Conservation (phyloP, 441 rosid species). For the Biscutella laevigata region DNA sequence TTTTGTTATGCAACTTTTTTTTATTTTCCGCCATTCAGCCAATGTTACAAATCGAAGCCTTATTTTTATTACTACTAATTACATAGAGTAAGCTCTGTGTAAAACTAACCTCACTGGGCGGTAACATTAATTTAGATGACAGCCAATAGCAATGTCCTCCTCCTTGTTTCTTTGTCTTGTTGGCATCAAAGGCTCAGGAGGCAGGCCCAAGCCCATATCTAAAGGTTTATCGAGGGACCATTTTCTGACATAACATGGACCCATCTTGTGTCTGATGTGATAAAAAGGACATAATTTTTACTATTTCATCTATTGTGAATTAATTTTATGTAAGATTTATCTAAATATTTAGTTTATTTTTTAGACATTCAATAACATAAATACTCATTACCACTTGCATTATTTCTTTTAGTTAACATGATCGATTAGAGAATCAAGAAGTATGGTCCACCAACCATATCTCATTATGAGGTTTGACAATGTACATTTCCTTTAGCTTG, state of each 20-base stretch:
- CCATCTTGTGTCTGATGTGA: conserved; percentile 2
- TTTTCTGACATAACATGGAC: conserved; percentile 10
- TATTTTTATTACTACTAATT: conserved; percentile 6
- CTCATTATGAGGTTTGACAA: conserved; percentile 23
- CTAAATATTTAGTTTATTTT: background rate
- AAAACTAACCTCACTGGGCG: background rate
- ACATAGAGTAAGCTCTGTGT: background rate
- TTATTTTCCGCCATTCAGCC: too few species aligned
- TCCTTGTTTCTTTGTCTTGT: background rate
- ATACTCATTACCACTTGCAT: background rate
- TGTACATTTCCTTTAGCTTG: conserved; percentile 8
- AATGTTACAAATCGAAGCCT: too few species aligned
- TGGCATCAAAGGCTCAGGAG: background rate
- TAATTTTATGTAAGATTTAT: background rate
- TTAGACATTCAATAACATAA: background rate
- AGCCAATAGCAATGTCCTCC: conserved; percentile 12
- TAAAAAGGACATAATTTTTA: too few species aligned
- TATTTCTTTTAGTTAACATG: background rate
- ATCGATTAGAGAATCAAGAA: conserved; percentile 1
- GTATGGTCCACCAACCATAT: conserved; percentile 20
- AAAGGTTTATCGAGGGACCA: background rate
- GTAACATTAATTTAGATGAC: background rate
- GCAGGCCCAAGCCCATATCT: background rate
- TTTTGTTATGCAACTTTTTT: too few species aligned
- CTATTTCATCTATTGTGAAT: background rate